Evolutionary conservation across 352 stramenopile genomes (phyloP).

Genomic region (Globisporangium cederbergense): DNA sequence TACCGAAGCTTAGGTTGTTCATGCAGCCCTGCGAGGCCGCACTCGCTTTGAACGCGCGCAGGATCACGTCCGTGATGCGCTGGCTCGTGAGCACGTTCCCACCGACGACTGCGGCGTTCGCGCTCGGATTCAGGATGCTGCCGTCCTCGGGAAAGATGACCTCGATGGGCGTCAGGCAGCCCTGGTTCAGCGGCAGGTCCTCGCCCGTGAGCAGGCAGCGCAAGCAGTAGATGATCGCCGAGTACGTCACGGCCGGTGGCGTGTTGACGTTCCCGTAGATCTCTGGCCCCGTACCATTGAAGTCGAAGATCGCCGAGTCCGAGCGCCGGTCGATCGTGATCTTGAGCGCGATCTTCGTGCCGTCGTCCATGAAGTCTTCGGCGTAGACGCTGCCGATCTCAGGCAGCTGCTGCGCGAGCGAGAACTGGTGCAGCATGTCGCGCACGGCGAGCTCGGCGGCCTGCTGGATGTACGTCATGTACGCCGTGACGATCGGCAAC

Average conservation of each 20-base stretch:
- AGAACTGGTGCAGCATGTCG: constrained; percentile 95
- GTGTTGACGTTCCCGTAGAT: constrained; percentile 98
- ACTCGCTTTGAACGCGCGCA: constrained; percentile 95
- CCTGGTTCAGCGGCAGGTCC: constrained; percentile 97
- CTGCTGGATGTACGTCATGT: constrained; percentile 99
- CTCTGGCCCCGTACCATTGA: constrained; percentile 95
- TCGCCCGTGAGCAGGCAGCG: constrained; percentile 92
- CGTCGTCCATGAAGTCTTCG: constrained; percentile 99
- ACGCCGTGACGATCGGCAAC: constrained; percentile 93
- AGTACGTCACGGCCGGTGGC: constrained; percentile 97
- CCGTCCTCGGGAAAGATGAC: constrained; percentile 92
- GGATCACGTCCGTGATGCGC: constrained; percentile 97
- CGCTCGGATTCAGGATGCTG: constrained; percentile 95
- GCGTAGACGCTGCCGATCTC: constrained; percentile 88
- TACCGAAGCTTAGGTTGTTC: constrained; percentile 99
- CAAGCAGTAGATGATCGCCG: constrained; percentile 98
- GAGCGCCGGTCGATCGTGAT: constrained; percentile 94
- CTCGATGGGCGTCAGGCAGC: constrained; percentile 95
- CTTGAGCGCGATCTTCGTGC: constrained; percentile 94
- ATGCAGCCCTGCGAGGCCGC: constrained; percentile 98
- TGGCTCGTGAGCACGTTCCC: constrained; percentile 98
- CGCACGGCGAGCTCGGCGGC: constrained; percentile 94
- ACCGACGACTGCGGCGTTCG: constrained; percentile 95
- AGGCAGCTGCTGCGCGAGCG: constrained; percentile 62
- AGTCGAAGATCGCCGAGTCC: constrained; percentile 96